Conservation (phyloP, 805 yeast species). For the Tetrapisispora nanseiensis region DNA sequence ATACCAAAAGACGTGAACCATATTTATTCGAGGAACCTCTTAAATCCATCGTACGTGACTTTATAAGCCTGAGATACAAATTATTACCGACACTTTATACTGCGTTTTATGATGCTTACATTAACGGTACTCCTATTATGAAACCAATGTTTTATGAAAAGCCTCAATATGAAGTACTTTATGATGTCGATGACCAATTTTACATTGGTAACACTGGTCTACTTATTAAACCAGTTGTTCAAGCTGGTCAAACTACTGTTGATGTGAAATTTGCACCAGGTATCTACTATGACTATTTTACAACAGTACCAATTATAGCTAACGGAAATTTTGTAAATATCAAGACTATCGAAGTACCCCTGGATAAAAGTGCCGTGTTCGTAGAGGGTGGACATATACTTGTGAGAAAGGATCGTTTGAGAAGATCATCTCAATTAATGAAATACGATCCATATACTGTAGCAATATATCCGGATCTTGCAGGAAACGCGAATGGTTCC, state of each 20-base stretch:
- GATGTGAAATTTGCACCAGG: slow-evolving; percentile 36
- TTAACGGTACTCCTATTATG: slow-evolving; percentile 59
- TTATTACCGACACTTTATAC: slow-evolving; percentile 77
- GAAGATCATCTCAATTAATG: slow-evolving; percentile 76
- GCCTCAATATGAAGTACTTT: slow-evolving; percentile 35
- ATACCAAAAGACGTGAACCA: slow-evolving; percentile 86
- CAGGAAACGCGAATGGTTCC: slow-evolving; percentile 45
- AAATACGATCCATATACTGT: slow-evolving; percentile 71
- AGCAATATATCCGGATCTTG: slow-evolving; percentile 44
- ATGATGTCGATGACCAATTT: slow-evolving; percentile 72
- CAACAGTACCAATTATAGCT: slow-evolving; percentile 18
- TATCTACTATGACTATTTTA: slow-evolving; percentile 45
- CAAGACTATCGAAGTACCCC: slow-evolving; percentile 33
- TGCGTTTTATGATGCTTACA: slow-evolving; percentile 55
- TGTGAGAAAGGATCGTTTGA: slow-evolving; percentile 56
- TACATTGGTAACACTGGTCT: slow-evolving; percentile 63
- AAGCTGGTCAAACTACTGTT: slow-evolving; percentile 36
- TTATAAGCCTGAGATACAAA: slow-evolving; percentile 62
- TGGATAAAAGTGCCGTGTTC: slow-evolving; percentile 60
- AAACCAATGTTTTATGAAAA: slow-evolving; percentile 54
- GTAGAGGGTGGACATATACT: slow-evolving; percentile 73
- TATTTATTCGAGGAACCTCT: slow-evolving; percentile 75
- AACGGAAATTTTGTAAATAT: slow-evolving; percentile 26
- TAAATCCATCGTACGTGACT: slow-evolving; percentile 53
- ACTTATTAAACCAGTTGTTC: slow-evolving; percentile 71